These are phyloP conservation scores for Diaporthe helianthi DNA, from an alignment of 2,329 filamentous ascomycete species.

Conservation along the genomic window DNA sequence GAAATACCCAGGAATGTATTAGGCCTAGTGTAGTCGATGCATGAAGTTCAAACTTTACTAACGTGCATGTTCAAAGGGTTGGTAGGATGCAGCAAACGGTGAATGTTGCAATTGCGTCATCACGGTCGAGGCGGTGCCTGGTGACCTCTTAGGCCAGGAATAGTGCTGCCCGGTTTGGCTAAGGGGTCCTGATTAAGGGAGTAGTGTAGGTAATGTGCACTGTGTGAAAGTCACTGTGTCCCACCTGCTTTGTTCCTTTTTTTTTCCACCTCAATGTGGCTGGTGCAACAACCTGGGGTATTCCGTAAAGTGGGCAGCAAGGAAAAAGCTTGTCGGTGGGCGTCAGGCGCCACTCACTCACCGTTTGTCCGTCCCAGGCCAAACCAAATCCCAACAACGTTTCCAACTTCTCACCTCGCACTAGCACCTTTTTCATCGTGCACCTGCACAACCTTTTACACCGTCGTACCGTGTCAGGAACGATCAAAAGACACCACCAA, in stretches of 20 bases:
- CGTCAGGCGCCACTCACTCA: not conserved
- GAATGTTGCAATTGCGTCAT: constrained; percentile 2
- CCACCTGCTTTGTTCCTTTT: constrained; percentile 18
- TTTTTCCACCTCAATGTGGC: too few relatives aligned
- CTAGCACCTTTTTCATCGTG: not conserved
- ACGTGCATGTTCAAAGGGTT: too few relatives aligned
- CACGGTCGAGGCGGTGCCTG: not conserved
- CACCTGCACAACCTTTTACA: not conserved
- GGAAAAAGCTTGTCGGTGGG: constrained; percentile 14
- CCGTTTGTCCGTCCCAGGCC: not conserved
- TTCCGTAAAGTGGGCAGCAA: too few relatives aligned
- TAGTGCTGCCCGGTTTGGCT: not conserved
- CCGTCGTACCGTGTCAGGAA: constrained; percentile 19
- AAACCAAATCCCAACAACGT: not conserved
- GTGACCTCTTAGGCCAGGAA: not conserved
- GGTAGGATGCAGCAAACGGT: too few relatives aligned
- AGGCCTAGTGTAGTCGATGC: not conserved
- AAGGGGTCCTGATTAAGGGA: not conserved
- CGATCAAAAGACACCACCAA: not conserved
- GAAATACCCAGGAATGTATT: not conserved
- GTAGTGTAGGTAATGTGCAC: too few relatives aligned
- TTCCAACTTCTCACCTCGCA: not conserved
- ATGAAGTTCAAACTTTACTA: not conserved
- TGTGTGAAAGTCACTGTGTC: not conserved
- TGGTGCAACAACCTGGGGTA: too few relatives aligned